Percentiles rank a stretch among this genome's conserved stretches.
phyloP scores from a whole-genome alignment of 352 stramenopile species.

The Phytophthora chlamydospora region DNA sequence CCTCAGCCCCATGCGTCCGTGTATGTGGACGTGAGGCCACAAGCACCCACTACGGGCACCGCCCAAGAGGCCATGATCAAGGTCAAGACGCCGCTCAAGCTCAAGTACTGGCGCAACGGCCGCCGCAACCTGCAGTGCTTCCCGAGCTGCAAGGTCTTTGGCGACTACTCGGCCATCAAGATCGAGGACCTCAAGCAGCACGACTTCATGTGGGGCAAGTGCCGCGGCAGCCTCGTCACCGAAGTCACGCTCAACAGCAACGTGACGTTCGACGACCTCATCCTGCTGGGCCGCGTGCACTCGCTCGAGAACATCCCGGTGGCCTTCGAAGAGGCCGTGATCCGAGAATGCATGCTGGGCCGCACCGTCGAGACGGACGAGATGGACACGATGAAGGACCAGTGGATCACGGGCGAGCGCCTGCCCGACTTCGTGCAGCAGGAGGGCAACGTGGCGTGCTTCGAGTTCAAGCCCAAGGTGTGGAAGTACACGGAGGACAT shows the following conservation, averaged over 20 bases:
- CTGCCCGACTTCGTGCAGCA: conserved; percentile 87
- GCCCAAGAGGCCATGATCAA: conserved; percentile 87
- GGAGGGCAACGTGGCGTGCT: conserved; percentile 72
- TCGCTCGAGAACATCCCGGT: conserved; percentile 86
- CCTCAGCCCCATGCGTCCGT: conserved; percentile 26
- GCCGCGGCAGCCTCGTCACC: conserved; percentile 78
- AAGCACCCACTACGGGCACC: conserved; percentile 22
- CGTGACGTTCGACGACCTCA: conserved; percentile 80
- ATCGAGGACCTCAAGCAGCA: conserved; percentile 90
- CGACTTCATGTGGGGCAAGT: conserved; percentile 92
- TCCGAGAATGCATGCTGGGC: conserved; percentile 84
- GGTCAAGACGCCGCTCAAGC: conserved; percentile 84
- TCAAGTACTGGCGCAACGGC: conserved; percentile 92
- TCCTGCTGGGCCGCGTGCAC: conserved; percentile 82
- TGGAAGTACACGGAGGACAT: conserved; percentile 92
- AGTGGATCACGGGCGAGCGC: conserved; percentile 85
- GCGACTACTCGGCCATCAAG: conserved; percentile 90
- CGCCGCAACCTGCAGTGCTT: conserved; percentile 92
- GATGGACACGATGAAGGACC: conserved; percentile 87
- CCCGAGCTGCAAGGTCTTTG: conserved; percentile 89
- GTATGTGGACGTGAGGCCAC: conserved; percentile 9
- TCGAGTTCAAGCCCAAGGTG: conserved; percentile 90
- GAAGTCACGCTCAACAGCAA: conserved; percentile 87
- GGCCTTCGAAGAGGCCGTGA: conserved; percentile 84
- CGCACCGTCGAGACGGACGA: conserved; percentile 76